Conservation (phyloP, 2,329 filamentous ascomycete species). For the Ramularia endophylla region DNA sequence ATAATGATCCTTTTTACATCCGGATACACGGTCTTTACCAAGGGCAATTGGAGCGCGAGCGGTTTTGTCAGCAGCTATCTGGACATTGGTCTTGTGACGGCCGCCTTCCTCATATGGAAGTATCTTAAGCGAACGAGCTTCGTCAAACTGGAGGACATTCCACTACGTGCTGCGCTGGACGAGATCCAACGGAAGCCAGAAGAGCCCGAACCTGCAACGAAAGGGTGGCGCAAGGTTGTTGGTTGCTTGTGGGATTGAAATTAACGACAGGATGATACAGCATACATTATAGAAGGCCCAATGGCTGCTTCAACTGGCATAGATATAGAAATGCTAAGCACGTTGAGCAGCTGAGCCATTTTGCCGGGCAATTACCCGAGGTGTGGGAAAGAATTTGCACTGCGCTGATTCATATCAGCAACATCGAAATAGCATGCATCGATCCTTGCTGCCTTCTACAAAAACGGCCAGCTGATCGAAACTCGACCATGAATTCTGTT, state of each 20-base stretch:
- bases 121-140: conserved; percentile 21
- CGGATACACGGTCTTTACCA: conserved; percentile 27
- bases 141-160: conserved; percentile 20
- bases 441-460: too few relatives aligned
- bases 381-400: too few relatives aligned
- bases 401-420: too few relatives aligned
- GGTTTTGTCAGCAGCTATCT: conserved; percentile 32
- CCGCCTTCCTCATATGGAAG: conserved; percentile 22
- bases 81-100: conserved; percentile 23
- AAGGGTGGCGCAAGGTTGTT: conserved; percentile 15
- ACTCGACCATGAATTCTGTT: too few relatives aligned
- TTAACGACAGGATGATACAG: too few relatives aligned
- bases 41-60: conserved; percentile 23
- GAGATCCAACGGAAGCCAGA: conserved; percentile 18
- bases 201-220: conserved; percentile 14
- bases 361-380: too few relatives aligned
- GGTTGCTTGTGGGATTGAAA: conserved; percentile 21
- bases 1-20: conserved; percentile 26
- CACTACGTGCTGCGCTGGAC: conserved; percentile 19
- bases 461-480: too few relatives aligned
- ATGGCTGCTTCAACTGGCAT: too few relatives aligned
- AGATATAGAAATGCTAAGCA: too few relatives aligned
- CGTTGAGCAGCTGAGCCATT: too few relatives aligned
- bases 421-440: too few relatives aligned
- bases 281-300: too few relatives aligned